Conservation (phyloP, 371 early-diverging fungal species). For the Mortierella sp. region DNA sequence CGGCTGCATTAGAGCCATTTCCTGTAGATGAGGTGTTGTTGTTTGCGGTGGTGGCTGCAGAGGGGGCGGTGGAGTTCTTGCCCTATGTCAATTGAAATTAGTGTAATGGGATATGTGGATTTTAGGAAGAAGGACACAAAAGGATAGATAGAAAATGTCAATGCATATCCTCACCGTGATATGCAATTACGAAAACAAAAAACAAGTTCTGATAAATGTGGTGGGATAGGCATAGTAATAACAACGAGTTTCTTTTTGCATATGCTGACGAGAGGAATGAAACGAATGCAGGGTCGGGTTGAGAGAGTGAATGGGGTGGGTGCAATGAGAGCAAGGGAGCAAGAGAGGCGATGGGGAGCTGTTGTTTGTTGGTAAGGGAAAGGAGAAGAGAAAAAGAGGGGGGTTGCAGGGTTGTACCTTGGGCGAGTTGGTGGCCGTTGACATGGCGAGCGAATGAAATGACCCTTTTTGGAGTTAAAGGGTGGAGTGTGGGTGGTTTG, state of each 20-base stretch:
- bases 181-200: not conserved
- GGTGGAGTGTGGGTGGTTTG: not conserved
- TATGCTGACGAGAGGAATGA: not conserved
- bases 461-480: slow-evolving; percentile 1
- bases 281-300: not conserved
- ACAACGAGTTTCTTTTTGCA: not conserved
- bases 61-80: not conserved
- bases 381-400: not conserved
- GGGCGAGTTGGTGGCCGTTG: slow-evolving; percentile 9
- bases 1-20: not conserved
- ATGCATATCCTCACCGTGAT: not conserved
- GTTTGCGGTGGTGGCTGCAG: not conserved
- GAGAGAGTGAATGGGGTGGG: not conserved
- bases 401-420: not conserved
- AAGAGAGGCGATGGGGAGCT: not conserved
- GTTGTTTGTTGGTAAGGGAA: not conserved
- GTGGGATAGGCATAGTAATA: not conserved
- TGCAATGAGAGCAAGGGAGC: not conserved
- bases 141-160: not conserved
- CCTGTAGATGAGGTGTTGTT: not conserved
- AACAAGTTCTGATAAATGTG: not conserved
- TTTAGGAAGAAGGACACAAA: not conserved
- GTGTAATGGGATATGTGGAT: not conserved
- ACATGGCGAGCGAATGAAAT: not conserved
- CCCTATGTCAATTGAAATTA: not conserved